These are phyloP conservation scores for Phytopythium kandeliae DNA, from an alignment of 352 stramenopile species.

Conservation along the genomic window DNA sequence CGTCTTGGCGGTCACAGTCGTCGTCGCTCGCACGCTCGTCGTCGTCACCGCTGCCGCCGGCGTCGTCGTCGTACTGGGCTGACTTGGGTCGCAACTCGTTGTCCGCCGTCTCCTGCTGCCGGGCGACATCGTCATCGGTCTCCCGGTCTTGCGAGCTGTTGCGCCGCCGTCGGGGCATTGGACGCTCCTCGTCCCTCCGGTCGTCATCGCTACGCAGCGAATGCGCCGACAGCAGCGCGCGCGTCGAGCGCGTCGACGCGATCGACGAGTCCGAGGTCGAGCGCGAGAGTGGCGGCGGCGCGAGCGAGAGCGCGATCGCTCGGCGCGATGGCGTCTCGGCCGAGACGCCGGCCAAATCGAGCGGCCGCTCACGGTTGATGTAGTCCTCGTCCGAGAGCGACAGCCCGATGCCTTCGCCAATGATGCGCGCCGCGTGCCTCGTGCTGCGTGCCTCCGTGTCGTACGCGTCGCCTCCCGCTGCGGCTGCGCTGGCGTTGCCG, in stretches of 20 bases:
- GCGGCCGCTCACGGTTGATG: slow-evolving; percentile 44
- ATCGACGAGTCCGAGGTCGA: slow-evolving; percentile 17
- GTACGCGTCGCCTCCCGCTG: not conserved
- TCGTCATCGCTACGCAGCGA: slow-evolving; percentile 1
- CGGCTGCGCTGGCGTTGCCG: slow-evolving; percentile 10
- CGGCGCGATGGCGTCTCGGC: slow-evolving; percentile 8
- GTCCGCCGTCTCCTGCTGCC: not conserved
- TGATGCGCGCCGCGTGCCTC: slow-evolving; percentile 3
- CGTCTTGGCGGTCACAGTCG: not conserved
- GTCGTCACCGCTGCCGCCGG: not conserved
- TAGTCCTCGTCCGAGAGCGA: slow-evolving; percentile 72
- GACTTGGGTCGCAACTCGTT: not conserved
- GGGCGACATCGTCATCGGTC: no score
- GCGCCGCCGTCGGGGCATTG: not conserved
- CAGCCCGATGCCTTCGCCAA: slow-evolving; percentile 22
- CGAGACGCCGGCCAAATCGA: slow-evolving; percentile 1
- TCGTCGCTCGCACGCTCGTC: not conserved
- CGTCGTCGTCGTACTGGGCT: not conserved
- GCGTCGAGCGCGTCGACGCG: slow-evolving; percentile 3
- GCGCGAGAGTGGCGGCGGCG: slow-evolving; percentile 9
- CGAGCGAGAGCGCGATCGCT: slow-evolving; percentile 2
- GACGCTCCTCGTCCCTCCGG: not conserved
- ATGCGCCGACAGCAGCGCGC: slow-evolving; percentile 2
- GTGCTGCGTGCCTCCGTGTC: slow-evolving; percentile 30
- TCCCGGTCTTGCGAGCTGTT: slow-evolving; percentile 5